Percentiles rank a stretch among this genome's conserved stretches.
Evolutionary conservation across 2,329 filamentous ascomycete species (phyloP).

Genomic region (Drechslerella stenobrocha): DNA sequence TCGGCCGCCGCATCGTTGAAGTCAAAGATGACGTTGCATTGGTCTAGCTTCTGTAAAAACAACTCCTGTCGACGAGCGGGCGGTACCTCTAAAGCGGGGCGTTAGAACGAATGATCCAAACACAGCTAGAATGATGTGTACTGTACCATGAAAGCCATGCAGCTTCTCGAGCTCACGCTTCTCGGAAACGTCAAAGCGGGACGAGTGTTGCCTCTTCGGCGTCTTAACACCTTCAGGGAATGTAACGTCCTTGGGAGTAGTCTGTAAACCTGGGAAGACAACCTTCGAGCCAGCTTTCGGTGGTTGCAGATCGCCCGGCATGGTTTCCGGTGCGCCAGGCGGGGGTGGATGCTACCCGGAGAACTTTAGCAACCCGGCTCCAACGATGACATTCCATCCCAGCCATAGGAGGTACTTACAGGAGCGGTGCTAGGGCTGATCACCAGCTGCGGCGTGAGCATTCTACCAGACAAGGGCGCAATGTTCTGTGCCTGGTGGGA

Average conservation of each 20-base stretch:
- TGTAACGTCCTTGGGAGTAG: constrained; percentile 86
- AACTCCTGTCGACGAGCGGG: constrained; percentile 92
- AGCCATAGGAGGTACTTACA: constrained; percentile 48
- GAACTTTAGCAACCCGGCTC: constrained; percentile 48
- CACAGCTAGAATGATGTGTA: constrained; percentile 1
- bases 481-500: constrained; percentile 52
- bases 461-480: constrained; percentile 52
- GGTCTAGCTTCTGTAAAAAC: constrained; percentile 99
- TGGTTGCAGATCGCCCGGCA: constrained; percentile 94
- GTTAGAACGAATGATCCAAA: constrained; percentile 26
- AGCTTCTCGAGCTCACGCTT: constrained; percentile 96
- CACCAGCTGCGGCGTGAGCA: constrained; percentile 76
- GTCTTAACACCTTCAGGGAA: constrained; percentile 86
- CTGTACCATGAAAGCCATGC: constrained; percentile 76
- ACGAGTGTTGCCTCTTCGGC: constrained; percentile 95
- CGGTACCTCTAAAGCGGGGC: constrained; percentile 68
- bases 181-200: constrained; percentile 94
- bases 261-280: constrained; percentile 84
- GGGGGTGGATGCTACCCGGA: constrained; percentile 76
- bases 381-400: constrained; percentile 16
- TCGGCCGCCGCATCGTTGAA: constrained; percentile 98
- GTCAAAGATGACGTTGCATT: constrained; percentile 99
- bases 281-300: constrained; percentile 88
- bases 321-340: constrained; percentile 91
- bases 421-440: constrained; percentile 50